Base-by-base conservation (phyloP, 1,284 basidiomycete species). In the Ustanciosporium gigantosporum region DNA sequence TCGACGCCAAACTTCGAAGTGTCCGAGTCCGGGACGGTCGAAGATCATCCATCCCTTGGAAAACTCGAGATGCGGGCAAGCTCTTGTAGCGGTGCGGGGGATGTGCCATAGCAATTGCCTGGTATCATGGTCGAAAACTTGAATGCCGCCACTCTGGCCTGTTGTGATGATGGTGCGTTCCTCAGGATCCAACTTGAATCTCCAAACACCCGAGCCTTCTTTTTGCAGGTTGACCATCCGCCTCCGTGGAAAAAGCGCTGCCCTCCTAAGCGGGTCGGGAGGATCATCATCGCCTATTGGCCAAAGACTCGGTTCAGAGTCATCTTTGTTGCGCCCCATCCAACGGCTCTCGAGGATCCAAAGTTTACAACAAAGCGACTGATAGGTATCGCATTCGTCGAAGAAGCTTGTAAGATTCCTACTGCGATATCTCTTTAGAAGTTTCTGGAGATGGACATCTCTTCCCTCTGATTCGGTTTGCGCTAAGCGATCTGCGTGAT, bases 1-100 rank as follows among this genome's bases (percentile, higher is more conserved):
- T 38, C 55, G 62, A 13, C 62, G 61, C 69, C 68, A 72, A 2
- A 74, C 62, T 42, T 69, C 68, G 41, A 73, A 68, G 41, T 65
- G 50, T 7, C 64, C 67, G 9, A 40, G 47, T 16, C 42, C 56
- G 3, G 37, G 42, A 16, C 64, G 48, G 41, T 73, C 65, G 47
- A 70, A 73, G 25, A 73, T 50, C 43, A 74, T 55, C 48, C 50
- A 70, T 36, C 71, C 71, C 9, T 58, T 31, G 4, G 57, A 57
- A 37, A 62, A 74, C 32, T 73, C 71, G 41, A 73, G 61, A 32
- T 73, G 71, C 3, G 69, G 67, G 27, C 17, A 52, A 8, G 47
- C 32, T 16, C 58, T 32, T 4, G 67, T 69, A 13, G 49, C 53
- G 2, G 46, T 43, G 11, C 36, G 37, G 6, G 53, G 38, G 4